Conservation (phyloP, 106 monocot genomes). For the Posidonia australis region DNA sequence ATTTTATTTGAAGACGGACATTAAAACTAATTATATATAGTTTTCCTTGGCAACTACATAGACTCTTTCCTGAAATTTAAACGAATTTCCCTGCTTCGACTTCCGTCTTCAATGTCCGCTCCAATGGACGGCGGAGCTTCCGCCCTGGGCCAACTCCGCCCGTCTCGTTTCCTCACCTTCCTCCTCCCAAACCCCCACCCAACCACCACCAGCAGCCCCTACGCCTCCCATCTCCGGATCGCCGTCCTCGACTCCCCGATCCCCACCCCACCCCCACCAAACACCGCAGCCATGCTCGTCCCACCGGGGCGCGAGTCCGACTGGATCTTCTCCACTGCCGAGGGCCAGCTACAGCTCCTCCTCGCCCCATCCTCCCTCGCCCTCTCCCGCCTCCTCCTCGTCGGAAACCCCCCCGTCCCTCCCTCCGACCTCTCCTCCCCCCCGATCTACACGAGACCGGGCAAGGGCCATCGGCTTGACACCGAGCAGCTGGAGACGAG, state of each 20-base stretch:
- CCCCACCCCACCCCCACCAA: slow-evolving; percentile 13
- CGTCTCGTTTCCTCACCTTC: slow-evolving; percentile 54
- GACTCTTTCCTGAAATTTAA: no score
- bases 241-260: slow-evolving; percentile 60
- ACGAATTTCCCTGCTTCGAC: no score
- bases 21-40: no score
- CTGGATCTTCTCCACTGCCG: slow-evolving; percentile 62
- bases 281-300: slow-evolving; percentile 50
- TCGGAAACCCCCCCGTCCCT: slow-evolving; percentile 17
- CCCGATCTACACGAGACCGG: slow-evolving; percentile 5
- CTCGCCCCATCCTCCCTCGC: slow-evolving; percentile 21
- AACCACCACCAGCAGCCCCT: slow-evolving; percentile 8
- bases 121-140: not conserved
- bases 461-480: slow-evolving; percentile 1
- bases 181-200: slow-evolving; percentile 43
- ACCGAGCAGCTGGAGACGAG: slow-evolving; percentile 3
- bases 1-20: no score
- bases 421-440: slow-evolving; percentile 10
- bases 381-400: slow-evolving; percentile 56
- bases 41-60: no score
- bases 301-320: slow-evolving; percentile 55
- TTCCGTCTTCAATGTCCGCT: no score
- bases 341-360: slow-evolving; percentile 65
- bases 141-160: slow-evolving; percentile 14
- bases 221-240: slow-evolving; percentile 26